Evolutionary conservation across 768 basidiomycete genomes (phyloP).

Genomic region (Tylopilus cervinicoccineus): DNA sequence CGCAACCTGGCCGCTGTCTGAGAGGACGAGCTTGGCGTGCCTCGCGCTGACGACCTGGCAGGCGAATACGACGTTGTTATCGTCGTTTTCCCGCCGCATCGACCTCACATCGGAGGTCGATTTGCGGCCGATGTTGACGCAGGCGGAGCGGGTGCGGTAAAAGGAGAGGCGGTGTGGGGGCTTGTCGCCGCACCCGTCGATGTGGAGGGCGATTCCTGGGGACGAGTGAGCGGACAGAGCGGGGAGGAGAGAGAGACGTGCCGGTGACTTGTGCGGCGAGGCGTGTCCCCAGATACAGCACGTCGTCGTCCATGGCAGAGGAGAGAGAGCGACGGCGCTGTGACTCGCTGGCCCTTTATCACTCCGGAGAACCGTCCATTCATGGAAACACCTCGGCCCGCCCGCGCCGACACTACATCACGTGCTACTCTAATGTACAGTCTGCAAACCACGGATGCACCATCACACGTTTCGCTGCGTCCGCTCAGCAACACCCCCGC

Average conservation of each 20-base stretch:
- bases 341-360: constrained; percentile 34
- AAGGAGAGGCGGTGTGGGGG: constrained; percentile 48
- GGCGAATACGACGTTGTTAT: constrained; percentile 57
- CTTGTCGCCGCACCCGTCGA: constrained; percentile 49
- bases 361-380: constrained; percentile 23
- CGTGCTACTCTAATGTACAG: constrained; percentile 16
- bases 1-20: constrained; percentile 64
- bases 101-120: constrained; percentile 44
- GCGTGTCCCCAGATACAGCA: constrained; percentile 53
- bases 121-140: constrained; percentile 66
- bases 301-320: constrained; percentile 50
- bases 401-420: background rate
- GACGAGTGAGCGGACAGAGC: constrained; percentile 10
- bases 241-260: constrained; percentile 27
- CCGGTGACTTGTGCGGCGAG: constrained; percentile 38
- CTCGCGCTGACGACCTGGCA: constrained; percentile 77
- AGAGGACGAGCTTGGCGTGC: constrained; percentile 75
- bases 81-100: constrained; percentile 37
- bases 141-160: constrained; percentile 43
- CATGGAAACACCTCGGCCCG: constrained; percentile 21
- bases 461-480: constrained; percentile 54
- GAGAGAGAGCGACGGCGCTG: constrained; percentile 21
- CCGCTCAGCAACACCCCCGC: constrained; percentile 1
- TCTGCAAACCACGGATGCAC: constrained; percentile 49
- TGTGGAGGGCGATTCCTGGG: constrained; percentile 56